Base-by-base conservation (phyloP, 345 rosid species). In the Dovyalis caffra region DNA sequence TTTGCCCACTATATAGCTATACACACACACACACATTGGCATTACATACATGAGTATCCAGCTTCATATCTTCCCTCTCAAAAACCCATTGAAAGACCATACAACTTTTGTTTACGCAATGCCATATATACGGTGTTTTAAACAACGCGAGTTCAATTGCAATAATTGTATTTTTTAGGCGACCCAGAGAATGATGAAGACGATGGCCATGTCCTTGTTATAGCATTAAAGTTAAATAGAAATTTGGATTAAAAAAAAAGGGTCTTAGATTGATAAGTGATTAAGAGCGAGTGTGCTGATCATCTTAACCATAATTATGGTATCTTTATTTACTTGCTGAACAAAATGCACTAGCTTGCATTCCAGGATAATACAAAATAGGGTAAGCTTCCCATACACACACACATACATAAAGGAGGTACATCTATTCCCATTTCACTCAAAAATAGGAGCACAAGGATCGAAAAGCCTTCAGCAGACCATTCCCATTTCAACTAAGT, bases 261-360 rank as follows among this genome's bases (percentile, higher is more conserved):
- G 14, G 14, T 12, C 28, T 11, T 43, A 3, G 47, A 53, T 2
- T 8, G 60, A 53, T 8, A n/a, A n/a, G 28, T 53, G 60, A 53
- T n/a, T 53, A n/a, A 49, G 23, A 49, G 56, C 1, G n/a, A 47
- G 58, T 2, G 3, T 21, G 25, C 25, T n/a, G 9, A n/a, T 8
- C 23, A n/a, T 8, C 23, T 53, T n/a, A 21, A 21, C 58, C 26
- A 56, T 9, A 56, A 56, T 56, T 2, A 9, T 9, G 28, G 60
- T n/a, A 8, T 23, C 43, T 72, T 72, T 72, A 28, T 72, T 71
- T 70, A 38, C 26, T 29, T 23, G 75, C 47, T 40, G 35, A 5
- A 56, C 11, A 15, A 3, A 40, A 56, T 20, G 57, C 47, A 49
- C 53, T 4, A 29, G 40, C 1, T 25, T 64, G 64, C 68, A 31